A percentile compares a stretch with the other conserved stretches of the same genome.
These are phyloP conservation scores for Thelonectria olida DNA, from an alignment of 2,329 filamentous ascomycete species.

Conservation along the genomic window DNA sequence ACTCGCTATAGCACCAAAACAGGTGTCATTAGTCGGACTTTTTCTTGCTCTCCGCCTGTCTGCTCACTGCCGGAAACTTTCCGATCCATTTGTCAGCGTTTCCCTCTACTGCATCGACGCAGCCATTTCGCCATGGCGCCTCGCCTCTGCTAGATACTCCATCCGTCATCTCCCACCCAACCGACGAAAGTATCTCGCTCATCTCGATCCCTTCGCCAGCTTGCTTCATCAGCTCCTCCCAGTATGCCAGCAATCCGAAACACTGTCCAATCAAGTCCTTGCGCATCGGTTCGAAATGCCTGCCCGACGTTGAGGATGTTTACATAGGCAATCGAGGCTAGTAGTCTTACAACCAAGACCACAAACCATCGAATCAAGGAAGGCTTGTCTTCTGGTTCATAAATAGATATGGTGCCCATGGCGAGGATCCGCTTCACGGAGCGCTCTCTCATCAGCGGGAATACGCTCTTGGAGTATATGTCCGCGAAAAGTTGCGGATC, in stretches of 20 bases:
- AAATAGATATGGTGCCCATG: conserved; percentile 4
- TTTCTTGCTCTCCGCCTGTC: not conserved
- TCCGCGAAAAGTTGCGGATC: not conserved
- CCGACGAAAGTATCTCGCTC: not conserved
- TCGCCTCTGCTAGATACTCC: conserved; percentile 2
- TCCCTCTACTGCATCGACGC: conserved; percentile 6
- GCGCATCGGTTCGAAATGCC: conserved; percentile 3
- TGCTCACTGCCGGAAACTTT: conserved; percentile 9
- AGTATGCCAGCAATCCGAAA: not conserved
- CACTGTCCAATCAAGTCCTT: conserved; percentile 6
- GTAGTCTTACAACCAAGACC: not conserved
- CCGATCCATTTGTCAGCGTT: conserved; percentile 6
- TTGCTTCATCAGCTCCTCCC: not conserved
- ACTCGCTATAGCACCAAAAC: too few species aligned
- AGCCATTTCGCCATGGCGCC: conserved; percentile 11
- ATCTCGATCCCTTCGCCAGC: conserved; percentile 2
- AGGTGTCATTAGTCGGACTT: not conserved
- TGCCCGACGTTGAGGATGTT: conserved; percentile 5
- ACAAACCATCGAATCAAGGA: conserved; percentile 4
- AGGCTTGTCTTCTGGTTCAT: not conserved
- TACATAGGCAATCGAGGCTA: not conserved
- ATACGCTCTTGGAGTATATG: not conserved
- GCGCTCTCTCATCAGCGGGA: not conserved
- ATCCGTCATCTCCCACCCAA: conserved; percentile 4
- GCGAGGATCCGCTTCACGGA: not conserved